Evolutionary conservation across 495 filamentous ascomycete genomes (phyloP).

Genomic region (Trichocladium uniseriatum): DNA sequence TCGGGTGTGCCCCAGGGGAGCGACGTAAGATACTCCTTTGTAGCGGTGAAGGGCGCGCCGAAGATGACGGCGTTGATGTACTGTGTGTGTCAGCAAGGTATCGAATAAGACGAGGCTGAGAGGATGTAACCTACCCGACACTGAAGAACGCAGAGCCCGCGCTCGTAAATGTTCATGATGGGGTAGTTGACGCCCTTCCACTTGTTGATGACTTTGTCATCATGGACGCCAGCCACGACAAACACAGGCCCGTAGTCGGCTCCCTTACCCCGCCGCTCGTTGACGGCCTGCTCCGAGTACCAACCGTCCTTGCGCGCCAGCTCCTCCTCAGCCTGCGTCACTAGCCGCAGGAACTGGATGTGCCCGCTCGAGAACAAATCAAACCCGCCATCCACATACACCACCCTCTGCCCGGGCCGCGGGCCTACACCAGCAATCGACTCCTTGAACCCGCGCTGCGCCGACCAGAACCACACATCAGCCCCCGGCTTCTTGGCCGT

Average conservation of each 20-base stretch:
- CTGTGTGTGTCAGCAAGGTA: conserved; percentile 34
- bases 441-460: conserved; percentile 47
- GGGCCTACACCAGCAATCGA: conserved; percentile 59
- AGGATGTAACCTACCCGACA: conserved; percentile 55
- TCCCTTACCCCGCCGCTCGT: conserved; percentile 53
- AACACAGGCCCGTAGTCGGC: conserved; percentile 72
- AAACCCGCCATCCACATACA: conserved; percentile 95
- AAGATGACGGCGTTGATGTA: conserved; percentile 83
- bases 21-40: conserved; percentile 58
- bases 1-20: conserved; percentile 68
- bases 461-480: conserved; percentile 73
- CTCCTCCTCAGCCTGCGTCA: conserved; percentile 60
- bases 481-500: conserved; percentile 59
- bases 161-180: conserved; percentile 98
- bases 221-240: conserved; percentile 84
- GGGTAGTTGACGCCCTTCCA: conserved; percentile 98
- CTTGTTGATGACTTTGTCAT: conserved; percentile 85
- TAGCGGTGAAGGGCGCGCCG: conserved; percentile 78
- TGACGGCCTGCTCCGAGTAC: conserved; percentile 54
- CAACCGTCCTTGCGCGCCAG: conserved; percentile 57
- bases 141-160: conserved; percentile 88
- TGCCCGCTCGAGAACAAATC: conserved; percentile 96
- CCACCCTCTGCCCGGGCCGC: conserved; percentile 67
- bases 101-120: background rate
- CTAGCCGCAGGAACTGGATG: conserved; percentile 81